Evolutionary conservation across 768 basidiomycete species (phyloP).

Genomic region (Leccinellum rugosiceps): DNA sequence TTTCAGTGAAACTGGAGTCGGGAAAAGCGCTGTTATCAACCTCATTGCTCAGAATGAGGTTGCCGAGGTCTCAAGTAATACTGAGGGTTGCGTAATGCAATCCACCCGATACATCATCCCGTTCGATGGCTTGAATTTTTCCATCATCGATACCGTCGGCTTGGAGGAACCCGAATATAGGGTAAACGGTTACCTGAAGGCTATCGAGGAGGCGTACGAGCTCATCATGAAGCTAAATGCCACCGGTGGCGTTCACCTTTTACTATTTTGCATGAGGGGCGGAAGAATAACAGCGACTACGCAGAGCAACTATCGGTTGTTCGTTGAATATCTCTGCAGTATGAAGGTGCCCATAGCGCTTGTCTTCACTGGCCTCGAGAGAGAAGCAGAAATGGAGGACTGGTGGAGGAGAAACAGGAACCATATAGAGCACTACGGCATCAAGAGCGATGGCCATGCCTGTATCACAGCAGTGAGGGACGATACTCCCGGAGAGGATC

Average conservation of each 20-base stretch:
- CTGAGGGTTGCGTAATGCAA: slow-evolving; percentile 34
- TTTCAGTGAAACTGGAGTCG: too few relatives aligned
- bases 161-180: slow-evolving; percentile 31
- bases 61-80: slow-evolving; percentile 24
- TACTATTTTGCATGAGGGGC: slow-evolving; percentile 39
- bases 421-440: slow-evolving; percentile 19
- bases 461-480: slow-evolving; percentile 28
- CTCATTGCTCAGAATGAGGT: slow-evolving; percentile 10
- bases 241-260: slow-evolving; percentile 38
- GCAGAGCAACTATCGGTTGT: slow-evolving; percentile 38
- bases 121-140: slow-evolving; percentile 18
- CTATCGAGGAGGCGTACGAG: slow-evolving; percentile 26
- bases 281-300: slow-evolving; percentile 34
- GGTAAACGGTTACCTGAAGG: slow-evolving; percentile 25
- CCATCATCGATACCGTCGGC: slow-evolving; percentile 33
- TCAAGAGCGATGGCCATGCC: slow-evolving; percentile 28
- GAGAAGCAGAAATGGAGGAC: slow-evolving; percentile 28
- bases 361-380: slow-evolving; percentile 40
- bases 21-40: too few relatives aligned
- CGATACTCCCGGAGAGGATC: slow-evolving; percentile 3
- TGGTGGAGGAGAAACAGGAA: slow-evolving; percentile 32
- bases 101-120: slow-evolving; percentile 24
- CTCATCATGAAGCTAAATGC: slow-evolving; percentile 31
- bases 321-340: slow-evolving; percentile 39
- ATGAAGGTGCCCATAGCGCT: slow-evolving; percentile 36